Evolutionary conservation across 2,329 filamentous ascomycete species (phyloP), one percentile per base, ranked within the genome.

Genomic region (Hymenoscyphus scutula): DNA sequence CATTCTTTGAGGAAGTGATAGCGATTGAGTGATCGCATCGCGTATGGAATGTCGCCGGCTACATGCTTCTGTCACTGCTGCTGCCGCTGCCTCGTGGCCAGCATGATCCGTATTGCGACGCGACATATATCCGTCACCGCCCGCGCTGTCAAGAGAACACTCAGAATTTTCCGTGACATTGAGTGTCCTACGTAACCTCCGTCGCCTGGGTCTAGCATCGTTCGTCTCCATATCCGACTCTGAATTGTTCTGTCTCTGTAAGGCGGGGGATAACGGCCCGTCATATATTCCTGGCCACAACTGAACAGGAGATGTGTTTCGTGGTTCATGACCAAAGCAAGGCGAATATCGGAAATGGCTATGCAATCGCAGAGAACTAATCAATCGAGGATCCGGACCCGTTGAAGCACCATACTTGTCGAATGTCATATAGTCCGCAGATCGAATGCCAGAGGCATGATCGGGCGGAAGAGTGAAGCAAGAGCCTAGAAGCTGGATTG

Each of bases 321-420:
- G 66, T 29, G 71, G 65, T 64, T 74, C 67, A 51, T 74, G 69
- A 3, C 72, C 71, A 58, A 73, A 74, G 32, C 66, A 66, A n/a
- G 72, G 72, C 2, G 72, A 70, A 63, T 71, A 74, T 53, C 68
- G 67, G 60, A 71, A 74, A 34, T 73, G 65, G 2, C 70, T 71
- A 63, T 73, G 72, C 71, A 74, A 70, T 56, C 71, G 65, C 45
- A 74, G 63, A 7, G 71, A 73, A 58, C 72, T 74, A 25, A 74
- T 73, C 65, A 74, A 68, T 27, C 68, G 51, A 23, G 71, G 60
- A 61, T 72, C 67, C 7, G 67, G 68, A 10, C 67, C 13, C 15
- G 34, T 56, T 13, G 55, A 27, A 17, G 45, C 38, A 13, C 45
- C 58, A 32, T 57, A 10, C 19, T 57, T 60, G 30, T 65, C 51